A percentile compares a stretch with the other conserved stretches of the same genome.
Conservation (phyloP, 2,329 filamentous ascomycete species). For the Uncinocarpus reesii region DNA sequence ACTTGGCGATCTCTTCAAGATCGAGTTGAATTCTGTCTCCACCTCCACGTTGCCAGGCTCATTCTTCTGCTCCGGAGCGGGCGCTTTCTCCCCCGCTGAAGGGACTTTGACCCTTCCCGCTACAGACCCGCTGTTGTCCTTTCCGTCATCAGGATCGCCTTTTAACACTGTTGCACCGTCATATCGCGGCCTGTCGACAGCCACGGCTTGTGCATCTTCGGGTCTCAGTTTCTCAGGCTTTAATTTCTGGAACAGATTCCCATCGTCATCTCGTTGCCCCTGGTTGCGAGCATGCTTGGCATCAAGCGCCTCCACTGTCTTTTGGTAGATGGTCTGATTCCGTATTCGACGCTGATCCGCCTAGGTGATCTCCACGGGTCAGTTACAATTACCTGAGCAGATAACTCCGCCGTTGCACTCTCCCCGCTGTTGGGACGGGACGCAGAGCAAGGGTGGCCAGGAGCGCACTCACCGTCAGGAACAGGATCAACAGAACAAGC, state of each 20-base stretch:
- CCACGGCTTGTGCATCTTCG: constrained; percentile 55
- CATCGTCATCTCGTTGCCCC: constrained; percentile 47
- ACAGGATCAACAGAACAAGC: constrained; percentile 57
- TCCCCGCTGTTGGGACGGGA: too few species aligned
- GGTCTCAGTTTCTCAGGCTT: constrained; percentile 58
- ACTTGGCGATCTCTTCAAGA: constrained; percentile 79
- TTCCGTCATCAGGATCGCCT: constrained; percentile 31
- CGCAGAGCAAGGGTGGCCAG: too few species aligned
- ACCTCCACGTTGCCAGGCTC: constrained; percentile 33
- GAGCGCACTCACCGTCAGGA: constrained; percentile 54
- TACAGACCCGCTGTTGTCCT: constrained; percentile 44
- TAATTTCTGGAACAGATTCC: constrained; percentile 53
- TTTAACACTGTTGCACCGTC: constrained; percentile 30
- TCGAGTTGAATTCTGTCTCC: constrained; percentile 61
- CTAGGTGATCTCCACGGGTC: too few species aligned
- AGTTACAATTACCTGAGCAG: too few species aligned
- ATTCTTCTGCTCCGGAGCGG: constrained; percentile 21
- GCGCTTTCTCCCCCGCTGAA: constrained; percentile 30
- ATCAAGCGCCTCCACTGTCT: constrained; percentile 46
- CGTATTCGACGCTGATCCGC: constrained; percentile 33
- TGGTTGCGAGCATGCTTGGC: constrained; percentile 34
- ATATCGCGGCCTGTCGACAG: constrained; percentile 50
- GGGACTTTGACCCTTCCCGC: constrained; percentile 47
- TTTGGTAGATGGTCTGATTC: constrained; percentile 45
- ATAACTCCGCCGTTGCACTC: too few species aligned